Evolutionary conservation across 805 yeast species (phyloP).

Genomic region (Grigorovia transvaalensis): DNA sequence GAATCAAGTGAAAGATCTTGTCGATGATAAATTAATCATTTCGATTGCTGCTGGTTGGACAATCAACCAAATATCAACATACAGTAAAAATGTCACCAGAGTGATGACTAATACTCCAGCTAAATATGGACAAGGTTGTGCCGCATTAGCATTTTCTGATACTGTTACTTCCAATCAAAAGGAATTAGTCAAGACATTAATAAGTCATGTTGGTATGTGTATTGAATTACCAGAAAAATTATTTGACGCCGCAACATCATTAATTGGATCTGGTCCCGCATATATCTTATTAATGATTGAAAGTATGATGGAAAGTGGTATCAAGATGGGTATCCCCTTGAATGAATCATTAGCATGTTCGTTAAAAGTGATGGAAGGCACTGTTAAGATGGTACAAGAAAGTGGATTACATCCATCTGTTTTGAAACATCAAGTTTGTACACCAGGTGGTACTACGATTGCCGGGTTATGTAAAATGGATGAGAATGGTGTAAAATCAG

Average conservation of each 20-base stretch:
- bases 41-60: slow-evolving; percentile 92
- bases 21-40: slow-evolving; percentile 51
- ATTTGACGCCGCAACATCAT: slow-evolving; percentile 93
- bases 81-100: slow-evolving; percentile 55
- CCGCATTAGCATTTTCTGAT: slow-evolving; percentile 70
- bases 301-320: slow-evolving; percentile 87
- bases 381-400: slow-evolving; percentile 78
- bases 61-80: slow-evolving; percentile 48
- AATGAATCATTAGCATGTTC: slow-evolving; percentile 78
- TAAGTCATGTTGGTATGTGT: slow-evolving; percentile 55
- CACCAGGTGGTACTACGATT: slow-evolving; percentile 97
- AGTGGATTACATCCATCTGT: slow-evolving; percentile 84
- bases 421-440: slow-evolving; percentile 78
- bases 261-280: slow-evolving; percentile 96
- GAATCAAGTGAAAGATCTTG: slow-evolving; percentile 36
- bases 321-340: slow-evolving; percentile 86
- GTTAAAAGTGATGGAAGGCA: slow-evolving; percentile 87
- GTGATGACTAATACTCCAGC: slow-evolving; percentile 99
- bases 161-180: slow-evolving; percentile 35
- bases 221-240: slow-evolving; percentile 71
- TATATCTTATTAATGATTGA: slow-evolving; percentile 84
- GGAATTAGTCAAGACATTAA: slow-evolving; percentile 31
- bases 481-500: slow-evolving; percentile 79
- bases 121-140: slow-evolving; percentile 85
- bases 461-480: slow-evolving; percentile 91